Evolutionary conservation across 1,139 yeast genomes (phyloP), one percentile per base, ranked within the genome.

Genomic region (Geotrichum restrictum): DNA sequence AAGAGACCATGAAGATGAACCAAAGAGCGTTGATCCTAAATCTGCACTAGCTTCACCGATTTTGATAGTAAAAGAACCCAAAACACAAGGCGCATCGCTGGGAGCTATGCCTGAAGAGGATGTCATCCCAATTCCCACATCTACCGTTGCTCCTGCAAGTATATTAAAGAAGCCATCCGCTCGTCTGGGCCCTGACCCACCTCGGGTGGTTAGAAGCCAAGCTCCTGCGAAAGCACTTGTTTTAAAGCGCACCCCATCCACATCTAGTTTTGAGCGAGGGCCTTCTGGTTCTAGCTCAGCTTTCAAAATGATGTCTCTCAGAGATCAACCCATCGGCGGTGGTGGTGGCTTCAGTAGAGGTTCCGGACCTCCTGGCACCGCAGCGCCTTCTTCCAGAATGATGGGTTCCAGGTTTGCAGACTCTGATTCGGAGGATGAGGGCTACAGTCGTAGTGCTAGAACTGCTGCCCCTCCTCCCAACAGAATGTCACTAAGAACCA

Each of bases 331-430:
- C 18, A 44, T 5, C 38, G 36, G 22, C 41, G 45, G 42, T 31
- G 39, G 39, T 46, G 32, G n/a, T 18, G 44, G 41, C 31, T 49
- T 22, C 51, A 52, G 42, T 27, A 22, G 40, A 13, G 29, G 37
- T 19, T 36, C 44, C 27, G 41, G 27, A 22, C 49, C 42, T 37
- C 38, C 22, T 29, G 45, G 48, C 33, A 48, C 18, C 24, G 47
- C 53, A 5, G 49, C 50, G 42, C 41, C 50, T 32, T 16, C 40
- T 29, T 19, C 52, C 40, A 42, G 48, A 7, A 21, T 37, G 37
- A 68, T 67, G 59, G 55, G 56, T 27, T 69, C 72, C n/a, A 63
- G 72, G 10, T 61, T 69, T 43, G 69, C 66, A n/a, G 72, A 69
- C 52, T 61, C 66, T 8, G 71, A 68, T 50, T 60, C 67, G 1